Evolutionary conservation across 2,329 filamentous ascomycete species (phyloP).

Genomic region (Zymoseptoria passerinii): DNA sequence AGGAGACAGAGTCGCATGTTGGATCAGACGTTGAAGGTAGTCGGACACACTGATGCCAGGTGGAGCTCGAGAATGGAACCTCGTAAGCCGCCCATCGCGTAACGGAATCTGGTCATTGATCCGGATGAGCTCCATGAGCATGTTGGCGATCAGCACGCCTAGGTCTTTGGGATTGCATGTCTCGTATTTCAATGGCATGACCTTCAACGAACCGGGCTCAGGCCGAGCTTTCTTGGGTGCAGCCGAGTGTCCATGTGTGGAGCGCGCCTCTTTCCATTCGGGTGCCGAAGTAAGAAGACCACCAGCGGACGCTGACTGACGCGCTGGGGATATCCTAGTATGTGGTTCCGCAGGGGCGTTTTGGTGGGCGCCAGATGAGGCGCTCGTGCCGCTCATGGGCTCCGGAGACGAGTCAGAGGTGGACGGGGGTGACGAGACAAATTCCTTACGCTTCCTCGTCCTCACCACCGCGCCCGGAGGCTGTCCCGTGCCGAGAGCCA

Average conservation of each 20-base stretch:
- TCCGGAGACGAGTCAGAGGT: slow-evolving; percentile 12
- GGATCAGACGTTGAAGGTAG: slow-evolving; percentile 84
- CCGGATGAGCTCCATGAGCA: slow-evolving; percentile 89
- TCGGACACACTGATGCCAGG: slow-evolving; percentile 91
- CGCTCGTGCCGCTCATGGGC: slow-evolving; percentile 15
- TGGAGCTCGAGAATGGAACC: slow-evolving; percentile 76
- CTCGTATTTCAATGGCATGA: slow-evolving; percentile 70
- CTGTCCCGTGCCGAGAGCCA: slow-evolving; percentile 15
- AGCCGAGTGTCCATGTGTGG: slow-evolving; percentile 25
- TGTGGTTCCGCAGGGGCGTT: slow-evolving; percentile 1
- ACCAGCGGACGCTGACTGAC: slow-evolving; percentile 1
- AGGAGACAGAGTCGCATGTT: slow-evolving; percentile 86
- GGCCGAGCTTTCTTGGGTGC: slow-evolving; percentile 42
- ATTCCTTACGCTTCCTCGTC: slow-evolving; percentile 23
- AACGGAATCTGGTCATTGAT: slow-evolving; percentile 86
- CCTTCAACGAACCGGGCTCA: slow-evolving; percentile 41
- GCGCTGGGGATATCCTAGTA: slow-evolving; percentile 8
- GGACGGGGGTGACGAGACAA: slow-evolving; percentile 7
- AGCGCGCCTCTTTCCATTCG: slow-evolving; percentile 23
- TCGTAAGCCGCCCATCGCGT: slow-evolving; percentile 74
- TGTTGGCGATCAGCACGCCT: slow-evolving; percentile 83
- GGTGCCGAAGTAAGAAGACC: slow-evolving; percentile 5
- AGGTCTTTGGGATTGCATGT: slow-evolving; percentile 75
- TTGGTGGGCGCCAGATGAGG: slow-evolving; percentile 11
- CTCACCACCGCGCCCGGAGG: slow-evolving; percentile 8